These are phyloP conservation scores for Paracoccidioides lutzii DNA, from an alignment of 2,329 filamentous ascomycete species.

Conservation along the genomic window DNA sequence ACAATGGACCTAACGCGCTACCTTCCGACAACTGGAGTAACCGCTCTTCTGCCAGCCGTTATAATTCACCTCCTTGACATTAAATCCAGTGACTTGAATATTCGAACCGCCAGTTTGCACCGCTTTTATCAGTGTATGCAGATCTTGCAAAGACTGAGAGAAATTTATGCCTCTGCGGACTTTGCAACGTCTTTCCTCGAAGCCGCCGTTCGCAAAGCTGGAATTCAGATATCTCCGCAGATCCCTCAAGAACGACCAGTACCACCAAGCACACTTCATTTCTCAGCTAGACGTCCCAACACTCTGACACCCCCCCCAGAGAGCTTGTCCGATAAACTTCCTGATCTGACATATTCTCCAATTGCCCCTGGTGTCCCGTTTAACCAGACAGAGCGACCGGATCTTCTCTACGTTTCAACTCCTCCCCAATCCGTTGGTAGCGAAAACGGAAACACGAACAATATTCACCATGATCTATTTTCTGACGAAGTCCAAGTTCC, in stretches of 20 bases:
- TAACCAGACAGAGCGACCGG: conserved; percentile 14
- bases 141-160: conserved; percentile 73
- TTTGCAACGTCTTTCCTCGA: conserved; percentile 94
- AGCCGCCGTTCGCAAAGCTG: conserved; percentile 75
- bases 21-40: conserved; percentile 80
- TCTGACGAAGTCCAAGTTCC: not conserved
- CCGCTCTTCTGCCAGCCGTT: conserved; percentile 79
- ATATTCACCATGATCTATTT: conserved; percentile 4
- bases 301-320: conserved; percentile 31
- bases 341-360: conserved; percentile 23
- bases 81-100: conserved; percentile 63
- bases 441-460: conserved; percentile 24
- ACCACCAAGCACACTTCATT: conserved; percentile 5
- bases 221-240: conserved; percentile 53
- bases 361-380: conserved; percentile 9
- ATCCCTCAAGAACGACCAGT: conserved; percentile 10
- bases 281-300: conserved; percentile 15
- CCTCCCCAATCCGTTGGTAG: conserved; percentile 31
- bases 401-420: conserved; percentile 25
- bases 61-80: conserved; percentile 90
- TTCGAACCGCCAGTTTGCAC: conserved; percentile 58
- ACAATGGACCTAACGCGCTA: conserved; percentile 60
- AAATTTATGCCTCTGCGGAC: conserved; percentile 88
- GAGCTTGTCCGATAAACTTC: conserved; percentile 27
- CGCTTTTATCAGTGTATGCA: conserved; percentile 89